These are phyloP conservation scores for Biscogniauxia sp. DNA, from an alignment of 2,329 filamentous ascomycete species.

Conservation along the genomic window DNA sequence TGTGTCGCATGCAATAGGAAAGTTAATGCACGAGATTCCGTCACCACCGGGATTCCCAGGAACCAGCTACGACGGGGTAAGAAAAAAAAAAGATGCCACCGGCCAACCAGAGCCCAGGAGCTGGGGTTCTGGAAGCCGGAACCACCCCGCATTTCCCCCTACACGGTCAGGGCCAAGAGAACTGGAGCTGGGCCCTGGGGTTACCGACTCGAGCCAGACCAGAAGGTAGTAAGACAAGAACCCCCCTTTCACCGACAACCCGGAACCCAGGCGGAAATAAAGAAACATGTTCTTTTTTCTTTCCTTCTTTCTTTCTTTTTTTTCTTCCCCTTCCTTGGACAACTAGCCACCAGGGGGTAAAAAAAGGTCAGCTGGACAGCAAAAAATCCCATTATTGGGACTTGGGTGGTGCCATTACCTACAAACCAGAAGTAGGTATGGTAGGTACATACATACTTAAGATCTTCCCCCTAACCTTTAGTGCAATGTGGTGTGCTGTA, in stretches of 20 bases:
- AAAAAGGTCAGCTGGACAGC: neutral
- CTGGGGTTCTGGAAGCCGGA: conserved; percentile 10
- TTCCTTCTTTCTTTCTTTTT: neutral
- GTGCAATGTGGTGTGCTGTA: no score
- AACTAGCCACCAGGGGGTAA: no score
- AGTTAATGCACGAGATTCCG: conserved; percentile 29
- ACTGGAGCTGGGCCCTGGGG: neutral
- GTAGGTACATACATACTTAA: no score
- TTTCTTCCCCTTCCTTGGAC: neutral
- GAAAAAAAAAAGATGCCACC: conserved; percentile 2
- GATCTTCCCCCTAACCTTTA: no score
- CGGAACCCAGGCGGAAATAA: neutral
- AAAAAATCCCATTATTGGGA: no score
- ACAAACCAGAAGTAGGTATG: no score
- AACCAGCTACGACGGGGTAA: conserved; percentile 14
- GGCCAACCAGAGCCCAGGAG: neutral
- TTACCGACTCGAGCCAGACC: neutral
- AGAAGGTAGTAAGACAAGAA: neutral
- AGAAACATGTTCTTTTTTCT: neutral
- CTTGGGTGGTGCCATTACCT: no score
- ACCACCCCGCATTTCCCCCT: conserved; percentile 19
- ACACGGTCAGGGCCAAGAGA: neutral
- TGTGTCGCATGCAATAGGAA: conserved; percentile 11
- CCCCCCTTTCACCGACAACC: neutral
- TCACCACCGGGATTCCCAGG: conserved; percentile 29